Conservation (phyloP, 2,329 filamentous ascomycete genomes). For the Claviceps monticola region DNA sequence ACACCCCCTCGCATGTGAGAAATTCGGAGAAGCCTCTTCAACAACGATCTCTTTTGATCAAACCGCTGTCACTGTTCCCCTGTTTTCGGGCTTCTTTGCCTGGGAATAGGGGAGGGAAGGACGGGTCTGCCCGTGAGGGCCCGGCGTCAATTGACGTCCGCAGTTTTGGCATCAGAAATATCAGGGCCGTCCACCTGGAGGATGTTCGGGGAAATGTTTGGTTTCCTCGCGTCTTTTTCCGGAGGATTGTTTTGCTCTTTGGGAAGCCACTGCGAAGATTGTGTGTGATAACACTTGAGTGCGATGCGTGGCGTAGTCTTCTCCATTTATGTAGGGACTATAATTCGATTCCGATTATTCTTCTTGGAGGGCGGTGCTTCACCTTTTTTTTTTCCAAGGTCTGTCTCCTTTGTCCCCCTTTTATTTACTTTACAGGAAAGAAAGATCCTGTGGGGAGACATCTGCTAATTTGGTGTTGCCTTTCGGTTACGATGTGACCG, state of each 20-base stretch:
- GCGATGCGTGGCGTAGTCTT: constrained; percentile 12
- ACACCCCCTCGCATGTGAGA: constrained; percentile 10
- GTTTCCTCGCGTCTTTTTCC: neutral
- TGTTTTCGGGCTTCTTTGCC: neutral
- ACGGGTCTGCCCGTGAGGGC: constrained; percentile 14
- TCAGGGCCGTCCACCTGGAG: constrained; percentile 5
- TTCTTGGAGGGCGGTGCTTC: constrained; percentile 13
- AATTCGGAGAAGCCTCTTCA: constrained; percentile 14
- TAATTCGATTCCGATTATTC: constrained; percentile 15
- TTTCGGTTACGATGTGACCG: neutral
- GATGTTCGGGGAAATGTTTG: neutral
- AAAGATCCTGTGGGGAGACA: neutral
- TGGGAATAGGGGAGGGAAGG: constrained; percentile 1
- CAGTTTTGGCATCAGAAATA: constrained; percentile 13
- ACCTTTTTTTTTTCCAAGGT: constrained; percentile 9
- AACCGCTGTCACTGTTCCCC: constrained; percentile 8
- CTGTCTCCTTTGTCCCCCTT: neutral
- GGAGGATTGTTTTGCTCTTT: constrained; percentile 5
- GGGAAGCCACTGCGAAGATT: constrained; percentile 14
- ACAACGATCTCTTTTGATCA: neutral
- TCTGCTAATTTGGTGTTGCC: constrained; percentile 5
- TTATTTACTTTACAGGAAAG: neutral
- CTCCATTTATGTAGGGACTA: constrained; percentile 3
- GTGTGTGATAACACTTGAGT: constrained; percentile 13
- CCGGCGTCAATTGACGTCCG: constrained; percentile 11